A percentile compares a stretch with the other conserved stretches of the same genome.
Evolutionary conservation across 306 rosid species (phyloP).

Genomic region (Malus asiatica): DNA sequence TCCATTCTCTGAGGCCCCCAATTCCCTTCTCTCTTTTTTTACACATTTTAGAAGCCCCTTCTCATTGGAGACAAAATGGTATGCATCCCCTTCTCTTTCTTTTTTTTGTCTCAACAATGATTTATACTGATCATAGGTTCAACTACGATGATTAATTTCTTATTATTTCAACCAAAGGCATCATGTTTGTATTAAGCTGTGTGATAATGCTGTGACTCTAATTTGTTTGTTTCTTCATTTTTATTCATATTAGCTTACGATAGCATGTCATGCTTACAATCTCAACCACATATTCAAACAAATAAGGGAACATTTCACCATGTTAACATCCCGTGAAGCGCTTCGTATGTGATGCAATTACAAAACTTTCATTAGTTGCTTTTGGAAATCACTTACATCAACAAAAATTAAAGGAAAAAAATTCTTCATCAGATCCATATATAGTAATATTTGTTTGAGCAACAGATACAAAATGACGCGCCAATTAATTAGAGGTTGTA

Average conservation of each 20-base stretch:
- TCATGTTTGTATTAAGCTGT: background rate
- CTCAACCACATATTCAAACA: background rate
- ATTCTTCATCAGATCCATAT: too few relatives aligned
- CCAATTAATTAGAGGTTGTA: background rate
- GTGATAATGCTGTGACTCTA: background rate
- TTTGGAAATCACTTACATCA: background rate
- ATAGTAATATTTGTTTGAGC: background rate
- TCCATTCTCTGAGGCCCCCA: conserved; percentile 25
- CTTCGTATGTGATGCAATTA: background rate
- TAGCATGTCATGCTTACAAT: background rate
- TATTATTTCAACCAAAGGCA: background rate
- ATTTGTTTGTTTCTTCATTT: background rate
- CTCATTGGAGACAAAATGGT: conserved; percentile 75
- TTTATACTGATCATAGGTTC: background rate
- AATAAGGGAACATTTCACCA: background rate
- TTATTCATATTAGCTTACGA: background rate
- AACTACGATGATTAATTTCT: background rate
- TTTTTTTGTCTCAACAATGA: background rate
- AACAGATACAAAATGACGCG: background rate
- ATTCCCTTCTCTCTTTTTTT: conserved; percentile 14
- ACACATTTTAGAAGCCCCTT: conserved; percentile 44
- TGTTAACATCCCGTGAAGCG: background rate
- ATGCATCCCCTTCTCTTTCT: background rate
- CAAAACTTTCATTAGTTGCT: too few relatives aligned
- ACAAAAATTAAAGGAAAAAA: background rate